Evolutionary conservation across 208 protist genomes (phyloP), one percentile per base, ranked within the genome.

Genomic region (Leptomonas pyrrhocoris): DNA sequence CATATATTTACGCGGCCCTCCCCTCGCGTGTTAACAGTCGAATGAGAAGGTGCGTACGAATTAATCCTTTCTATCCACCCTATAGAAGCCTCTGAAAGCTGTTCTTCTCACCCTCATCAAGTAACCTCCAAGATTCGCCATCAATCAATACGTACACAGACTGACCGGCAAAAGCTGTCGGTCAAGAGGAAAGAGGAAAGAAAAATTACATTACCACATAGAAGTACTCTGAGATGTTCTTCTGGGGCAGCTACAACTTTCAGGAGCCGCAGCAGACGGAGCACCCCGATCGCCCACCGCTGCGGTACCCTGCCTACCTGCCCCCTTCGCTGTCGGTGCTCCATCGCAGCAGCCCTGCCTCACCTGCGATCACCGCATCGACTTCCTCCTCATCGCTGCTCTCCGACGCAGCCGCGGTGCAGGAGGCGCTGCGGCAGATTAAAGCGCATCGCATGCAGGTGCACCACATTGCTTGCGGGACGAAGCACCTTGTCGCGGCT

Each of bases 181-280:
- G 16, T 15, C 16, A n/a, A 48, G 5, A 65, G 53, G 53, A 65
- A 50, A 4, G 34, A 38, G 9, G 3, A 38, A 12, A 38, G 3
- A 38, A 38, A 9, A 38, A 38, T 38, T 9, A 12, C 3, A 38
- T 38, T 4, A 45, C 34, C 36, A 18, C 11, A 58, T 45, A 34
- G 49, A 36, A 2, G 6, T 19, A 25, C 42, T 2, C 19, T 1
- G 25, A 21, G 7, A 95, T 95, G 90, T 95, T 93, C 50, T 93
- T 95, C 66, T 95, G 90, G 87, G 90, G 90, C 27, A 84, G 82
- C 74, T 95, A 93, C 79, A 91, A 85, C 68, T 95, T 95, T 69
- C 74, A 87, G 42, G 78, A 78, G 46, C 67, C 81, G 38, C 82
- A 85, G 58, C 71, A 76, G 72, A 40, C 63, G 40, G 84, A 90